Base-by-base conservation (phyloP, 2,329 filamentous ascomycete species). In the Aspergillus quadrilineatus region DNA sequence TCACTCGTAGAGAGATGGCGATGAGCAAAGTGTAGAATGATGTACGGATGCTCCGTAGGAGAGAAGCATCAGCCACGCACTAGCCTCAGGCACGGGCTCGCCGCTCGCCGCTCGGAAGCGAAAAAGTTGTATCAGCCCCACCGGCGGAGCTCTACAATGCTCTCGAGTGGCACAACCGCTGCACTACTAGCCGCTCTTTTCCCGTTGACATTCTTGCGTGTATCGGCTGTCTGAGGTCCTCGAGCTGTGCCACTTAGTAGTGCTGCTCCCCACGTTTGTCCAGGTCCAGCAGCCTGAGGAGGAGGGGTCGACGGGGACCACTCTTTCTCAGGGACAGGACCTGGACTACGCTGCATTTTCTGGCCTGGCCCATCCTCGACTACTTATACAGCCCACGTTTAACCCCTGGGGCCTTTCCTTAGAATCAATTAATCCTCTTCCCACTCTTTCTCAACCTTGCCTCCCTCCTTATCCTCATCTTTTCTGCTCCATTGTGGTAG, bases 401-500 rank as follows among this genome's bases (percentile, higher is more conserved):
- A 39, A 51, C 59, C 51, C 55, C 58, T 59, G 58, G 32, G 52
- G 55, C 49, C 55, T 61, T 56, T 32, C 55, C 53, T 37, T 42
- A n/a, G 22, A 22, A 22, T 22, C 55, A 56, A 50, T 42, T 44
- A 32, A 26, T 43, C 56, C 46, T 58, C 46, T 48, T 44, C 50
- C 15, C 32, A 48, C 39, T 56, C 39, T 30, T 45, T 26, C 26
- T 58, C 43, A 53, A 58, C 53, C 56, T 51, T 50, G 45, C 44
- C 50, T 57, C 39, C 45, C 26, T 30, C 39, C 36, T 39, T 15
- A 17, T 30, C 43, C 15, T 50, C 44, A 30, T 42, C 37, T 30
- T 32, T 7, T 48, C 8, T 50, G 29, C 48, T 22, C 30, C 28
- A n/a, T 49, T 45, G 45, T 47, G 42, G 37, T 56, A n/a, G 29